Percentiles rank a stretch among this genome's conserved stretches.
These are phyloP conservation scores for Nemania sp. DNA, from an alignment of 2,329 filamentous ascomycete genomes.

Conservation along the genomic window DNA sequence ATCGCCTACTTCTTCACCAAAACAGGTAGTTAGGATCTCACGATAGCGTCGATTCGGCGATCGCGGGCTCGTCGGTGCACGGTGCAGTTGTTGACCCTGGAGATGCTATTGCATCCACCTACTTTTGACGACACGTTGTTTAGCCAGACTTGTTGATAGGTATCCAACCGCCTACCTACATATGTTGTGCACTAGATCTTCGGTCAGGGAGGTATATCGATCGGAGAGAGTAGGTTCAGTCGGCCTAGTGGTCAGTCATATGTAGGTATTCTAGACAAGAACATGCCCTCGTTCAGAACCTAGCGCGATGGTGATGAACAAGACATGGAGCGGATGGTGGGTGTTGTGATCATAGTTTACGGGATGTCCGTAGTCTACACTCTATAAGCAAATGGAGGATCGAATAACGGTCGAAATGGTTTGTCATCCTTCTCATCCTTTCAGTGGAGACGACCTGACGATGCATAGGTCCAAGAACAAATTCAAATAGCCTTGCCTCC, in stretches of 20 bases:
- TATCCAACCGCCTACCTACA: not conserved
- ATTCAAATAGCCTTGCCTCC: not conserved
- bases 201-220: not conserved
- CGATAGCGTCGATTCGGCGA: slow-evolving; percentile 34
- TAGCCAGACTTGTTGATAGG: not conserved
- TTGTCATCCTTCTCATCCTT: slow-evolving; percentile 5
- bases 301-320: not conserved
- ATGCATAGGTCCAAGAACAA: not conserved
- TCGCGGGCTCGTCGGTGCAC: slow-evolving; percentile 22
- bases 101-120: not conserved
- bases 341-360: not conserved
- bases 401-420: not conserved
- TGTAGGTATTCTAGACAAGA: not conserved
- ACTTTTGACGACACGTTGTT: not conserved
- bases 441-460: not conserved
- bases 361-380: not conserved
- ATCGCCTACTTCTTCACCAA: slow-evolving; percentile 20
- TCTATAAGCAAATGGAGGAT: not conserved
- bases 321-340: not conserved
- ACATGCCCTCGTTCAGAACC: not conserved
- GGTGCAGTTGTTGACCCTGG: slow-evolving; percentile 14
- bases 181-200: not conserved
- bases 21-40: slow-evolving; percentile 28
- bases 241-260: not conserved
- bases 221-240: not conserved